Evolutionary conservation across 306 rosid genomes (phyloP), one percentile per base, ranked within the genome.

Genomic region (Cucurbita argyrosperma): DNA sequence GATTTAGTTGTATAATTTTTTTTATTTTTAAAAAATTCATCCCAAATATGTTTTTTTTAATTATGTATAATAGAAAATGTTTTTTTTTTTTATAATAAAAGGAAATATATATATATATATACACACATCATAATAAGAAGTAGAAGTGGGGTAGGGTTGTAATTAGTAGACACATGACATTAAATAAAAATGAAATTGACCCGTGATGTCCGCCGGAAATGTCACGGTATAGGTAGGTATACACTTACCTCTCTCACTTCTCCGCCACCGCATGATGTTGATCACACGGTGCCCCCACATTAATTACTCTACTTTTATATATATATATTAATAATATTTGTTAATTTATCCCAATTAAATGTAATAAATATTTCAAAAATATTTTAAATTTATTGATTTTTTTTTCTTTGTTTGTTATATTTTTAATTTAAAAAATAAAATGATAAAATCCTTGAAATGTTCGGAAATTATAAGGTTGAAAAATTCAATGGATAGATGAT

Each of bases 251-350:
- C 35, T 30, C 35, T 30, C 35, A 30, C 35, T 10, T 30, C 37
- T 19, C 21, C 57, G 12, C 58, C 56, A 69, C 74, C 74, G 43
- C 57, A 69, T 13, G 74, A 69, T 69, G 56, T 68, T 49, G 74
- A 68, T 47, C 74, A 49, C 57, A 68, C 57, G 74, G 23, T 68
- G 23, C 3, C 40, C 21, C 21, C 37, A 8, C 2, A 30, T 30
- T 30, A 30, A 26, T 26, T 26, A 26, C 30, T 26, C 30, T 1
- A 26, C 30, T 26, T 26, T 26, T 26, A 26, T 26, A 26, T 26
- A 26, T 26, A 26, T 26, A 26, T 26, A 26, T 26, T 26, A 26
- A 26, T 26, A 26, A 26, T 26, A 26, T 26, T 26, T 26, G 30
- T 26, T 26, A 26, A 26, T 26, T 26, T 26, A 26, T 26, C 30